Percentiles rank a stretch among this genome's conserved stretches.
Evolutionary conservation across 441 rosid species (phyloP).

Genomic region (Sinapis alba): DNA sequence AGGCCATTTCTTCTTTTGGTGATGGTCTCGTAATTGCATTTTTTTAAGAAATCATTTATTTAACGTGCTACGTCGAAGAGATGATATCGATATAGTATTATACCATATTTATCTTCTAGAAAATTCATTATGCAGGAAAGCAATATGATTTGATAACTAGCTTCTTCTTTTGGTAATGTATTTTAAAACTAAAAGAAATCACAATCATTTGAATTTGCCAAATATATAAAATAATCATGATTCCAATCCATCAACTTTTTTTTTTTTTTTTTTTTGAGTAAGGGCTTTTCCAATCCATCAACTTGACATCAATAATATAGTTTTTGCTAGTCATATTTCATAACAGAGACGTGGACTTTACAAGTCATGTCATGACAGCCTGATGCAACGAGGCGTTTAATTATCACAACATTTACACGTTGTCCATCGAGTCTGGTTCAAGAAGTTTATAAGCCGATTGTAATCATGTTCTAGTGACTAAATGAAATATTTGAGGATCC

Average conservation of each 20-base stretch:
- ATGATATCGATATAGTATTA: neutral
- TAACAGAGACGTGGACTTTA: neutral
- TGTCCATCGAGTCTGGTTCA: no score
- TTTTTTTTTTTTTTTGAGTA: no score
- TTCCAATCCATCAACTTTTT: neutral
- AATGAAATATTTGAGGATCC: no score
- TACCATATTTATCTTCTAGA: neutral
- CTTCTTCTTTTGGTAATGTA: slow-evolving; percentile 23
- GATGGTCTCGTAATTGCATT: neutral
- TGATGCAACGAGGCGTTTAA: neutral
- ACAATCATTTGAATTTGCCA: slow-evolving; percentile 11
- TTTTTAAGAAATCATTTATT: neutral
- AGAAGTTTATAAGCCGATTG: no score
- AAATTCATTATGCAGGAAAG: neutral
- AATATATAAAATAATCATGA: slow-evolving; percentile 4
- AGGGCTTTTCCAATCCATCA: neutral
- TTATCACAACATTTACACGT: no score
- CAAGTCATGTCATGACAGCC: neutral
- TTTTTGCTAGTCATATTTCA: neutral
- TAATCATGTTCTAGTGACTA: neutral
- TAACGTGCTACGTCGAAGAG: neutral
- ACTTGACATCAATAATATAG: neutral
- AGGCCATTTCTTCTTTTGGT: neutral
- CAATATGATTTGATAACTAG: neutral
- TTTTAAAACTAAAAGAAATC: neutral